Percentiles rank a stretch among this genome's conserved stretches.
These are phyloP conservation scores for Colletotrichum sp. DNA, from an alignment of 2,329 filamentous ascomycete species.

Conservation along the genomic window DNA sequence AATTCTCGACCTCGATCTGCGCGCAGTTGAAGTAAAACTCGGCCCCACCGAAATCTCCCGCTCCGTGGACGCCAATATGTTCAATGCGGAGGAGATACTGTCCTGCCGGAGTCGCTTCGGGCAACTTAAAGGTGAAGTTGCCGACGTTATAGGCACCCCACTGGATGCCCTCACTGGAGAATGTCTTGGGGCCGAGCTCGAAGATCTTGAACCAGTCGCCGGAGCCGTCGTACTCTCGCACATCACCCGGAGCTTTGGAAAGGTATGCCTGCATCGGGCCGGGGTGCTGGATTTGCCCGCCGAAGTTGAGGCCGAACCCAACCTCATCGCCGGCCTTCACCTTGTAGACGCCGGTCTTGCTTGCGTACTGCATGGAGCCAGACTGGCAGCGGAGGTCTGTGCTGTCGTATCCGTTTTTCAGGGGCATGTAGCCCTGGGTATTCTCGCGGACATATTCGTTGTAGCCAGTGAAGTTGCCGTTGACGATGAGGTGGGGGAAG, in stretches of 20 bases:
- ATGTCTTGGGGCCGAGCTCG: conserved; percentile 23
- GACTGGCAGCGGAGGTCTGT: not conserved
- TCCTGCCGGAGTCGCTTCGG: not conserved
- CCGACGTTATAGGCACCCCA: not conserved
- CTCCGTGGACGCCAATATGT: not conserved
- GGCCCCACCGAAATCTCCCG: not conserved
- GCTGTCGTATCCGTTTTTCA: not conserved
- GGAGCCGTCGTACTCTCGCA: conserved; percentile 24
- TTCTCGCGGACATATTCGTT: not conserved
- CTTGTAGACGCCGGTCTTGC: not conserved
- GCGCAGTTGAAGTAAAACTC: not conserved
- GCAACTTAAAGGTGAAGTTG: not conserved
- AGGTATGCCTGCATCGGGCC: not conserved
- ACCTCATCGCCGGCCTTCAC: not conserved
- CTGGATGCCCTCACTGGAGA: not conserved
- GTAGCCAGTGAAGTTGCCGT: not conserved
- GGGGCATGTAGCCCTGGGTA: not conserved
- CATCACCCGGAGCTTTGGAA: not conserved
- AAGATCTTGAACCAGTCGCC: conserved; percentile 36
- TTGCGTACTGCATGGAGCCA: not conserved
- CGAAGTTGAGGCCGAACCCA: not conserved
- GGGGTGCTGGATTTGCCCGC: not conserved
- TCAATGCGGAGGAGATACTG: not conserved
- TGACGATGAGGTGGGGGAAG: conserved; percentile 1
- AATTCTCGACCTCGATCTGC: not conserved